Base-by-base conservation (phyloP, 257 asterid genomes). In the Buddleja alternifolia region DNA sequence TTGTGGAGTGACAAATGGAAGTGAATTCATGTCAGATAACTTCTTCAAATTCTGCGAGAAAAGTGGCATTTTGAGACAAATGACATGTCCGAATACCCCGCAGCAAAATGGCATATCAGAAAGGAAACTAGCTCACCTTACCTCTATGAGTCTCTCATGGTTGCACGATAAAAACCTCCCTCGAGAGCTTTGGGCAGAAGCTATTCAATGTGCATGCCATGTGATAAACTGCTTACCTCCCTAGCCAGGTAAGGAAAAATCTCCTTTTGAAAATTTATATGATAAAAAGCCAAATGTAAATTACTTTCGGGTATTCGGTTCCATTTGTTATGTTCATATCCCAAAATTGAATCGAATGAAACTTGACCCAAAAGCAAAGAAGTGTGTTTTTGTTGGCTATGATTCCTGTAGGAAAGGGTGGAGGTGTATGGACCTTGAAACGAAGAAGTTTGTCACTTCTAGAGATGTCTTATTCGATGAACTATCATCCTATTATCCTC, bases 291-390 rank as follows among this genome's bases (percentile, higher is more conserved):
- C 70, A 56, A 65, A 58, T 57, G 73, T 75, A 39, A 62, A 44
- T 51, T 68, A 74, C 3, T 66, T 74, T 44, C 16, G 25, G 9
- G 63, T 65, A 8, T 53, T 74, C n/a, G 66, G 79, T 32, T 74
- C 71, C 4, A 41, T 32, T 58, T 66, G 66, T 10, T 69, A 68
- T 45, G 57, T 67, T 5, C 55, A 74, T 52, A 3, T 67, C 11
- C 60, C 53, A 4, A 67, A 60, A 32, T 2, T 7, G 2, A 54
- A 44, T 37, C 0, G 63, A 75, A 75, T 63, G 1, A 69, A 75
- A 47, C 67, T 62, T 40, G 68, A 69, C 50, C 42, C 39, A 1
- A 75, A 75, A 63, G 63, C 62, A 19, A 67, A 67, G 15, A 41
- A 42, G 1, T 65, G 19, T 34, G 9, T 46, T 7, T 46, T 51